phyloP scores from a whole-genome alignment of 1,284 basidiomycete genomes.

The Pulveroboletus sp. region DNA sequence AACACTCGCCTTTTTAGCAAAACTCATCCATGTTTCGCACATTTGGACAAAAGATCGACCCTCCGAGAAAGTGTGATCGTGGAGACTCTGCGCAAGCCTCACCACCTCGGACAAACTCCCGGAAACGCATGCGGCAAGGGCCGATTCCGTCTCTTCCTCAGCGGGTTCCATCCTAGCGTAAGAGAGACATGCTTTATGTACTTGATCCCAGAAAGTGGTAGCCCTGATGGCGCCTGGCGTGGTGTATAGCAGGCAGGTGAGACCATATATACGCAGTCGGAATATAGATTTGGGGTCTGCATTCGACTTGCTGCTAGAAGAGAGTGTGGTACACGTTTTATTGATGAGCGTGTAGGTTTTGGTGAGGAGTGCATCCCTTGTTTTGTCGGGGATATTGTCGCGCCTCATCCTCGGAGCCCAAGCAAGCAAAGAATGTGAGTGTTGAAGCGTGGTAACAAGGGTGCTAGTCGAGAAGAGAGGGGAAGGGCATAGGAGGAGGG shows the following conservation, averaged over 20 bases:
- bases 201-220: constrained; percentile 66
- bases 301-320: constrained; percentile 15
- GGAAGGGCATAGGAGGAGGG: constrained; percentile 26
- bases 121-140: constrained; percentile 42
- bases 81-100: constrained; percentile 37
- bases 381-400: constrained; percentile 47
- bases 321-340: constrained; percentile 42
- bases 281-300: constrained; percentile 39
- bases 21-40: constrained; percentile 63
- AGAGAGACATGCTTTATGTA: constrained; percentile 49
- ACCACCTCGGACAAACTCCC: constrained; percentile 45
- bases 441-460: constrained; percentile 41
- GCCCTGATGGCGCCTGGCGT: constrained; percentile 46
- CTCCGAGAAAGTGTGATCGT: constrained; percentile 42
- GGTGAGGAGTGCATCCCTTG: constrained; percentile 57
- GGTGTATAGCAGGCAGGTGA: constrained; percentile 48
- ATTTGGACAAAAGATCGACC: constrained; percentile 57
- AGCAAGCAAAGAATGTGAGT: constrained; percentile 45
- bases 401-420: constrained; percentile 51
- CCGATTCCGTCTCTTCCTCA: constrained; percentile 33
- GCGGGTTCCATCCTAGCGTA: constrained; percentile 38
- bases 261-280: constrained; percentile 49
- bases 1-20: constrained; percentile 50
- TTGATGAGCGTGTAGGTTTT: constrained; percentile 57
- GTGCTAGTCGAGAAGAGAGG: constrained; percentile 23